These are phyloP conservation scores for Solanum hybrid DNA, from an alignment of 305 asterid species.

Conservation along the genomic window DNA sequence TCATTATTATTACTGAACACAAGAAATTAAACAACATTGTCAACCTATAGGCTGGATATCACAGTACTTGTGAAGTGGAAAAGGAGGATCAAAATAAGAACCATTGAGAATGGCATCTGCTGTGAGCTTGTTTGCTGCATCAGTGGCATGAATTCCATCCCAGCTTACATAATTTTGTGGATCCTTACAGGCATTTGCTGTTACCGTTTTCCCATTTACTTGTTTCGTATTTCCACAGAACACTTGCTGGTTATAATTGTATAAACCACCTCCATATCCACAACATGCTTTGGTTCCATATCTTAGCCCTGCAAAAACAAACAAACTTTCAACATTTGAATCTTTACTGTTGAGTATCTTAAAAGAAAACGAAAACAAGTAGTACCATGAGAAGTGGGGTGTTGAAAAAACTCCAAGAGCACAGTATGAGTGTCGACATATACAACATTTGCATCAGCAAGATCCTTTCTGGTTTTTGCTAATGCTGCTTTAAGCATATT, in stretches of 20 bases:
- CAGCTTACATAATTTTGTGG: constrained; percentile 66
- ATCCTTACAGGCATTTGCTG: constrained; percentile 48
- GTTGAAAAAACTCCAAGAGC: constrained; percentile 60
- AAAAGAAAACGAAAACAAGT: not conserved
- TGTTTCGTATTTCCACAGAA: constrained; percentile 44
- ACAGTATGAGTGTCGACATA: constrained; percentile 51
- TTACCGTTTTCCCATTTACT: constrained; percentile 35
- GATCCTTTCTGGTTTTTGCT: constrained; percentile 28
- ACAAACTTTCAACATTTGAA: not conserved
- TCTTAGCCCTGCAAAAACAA: constrained; percentile 35
- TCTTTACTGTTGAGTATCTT: not conserved
- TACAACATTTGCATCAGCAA: constrained; percentile 41
- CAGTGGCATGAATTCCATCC: constrained; percentile 81
- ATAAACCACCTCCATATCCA: constrained; percentile 63
- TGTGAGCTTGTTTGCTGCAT: constrained; percentile 64
- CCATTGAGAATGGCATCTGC: constrained; percentile 51
- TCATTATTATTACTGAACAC: not conserved
- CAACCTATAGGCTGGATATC: constrained; percentile 36
- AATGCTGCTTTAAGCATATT: constrained; percentile 41
- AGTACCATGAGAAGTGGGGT: constrained; percentile 60
- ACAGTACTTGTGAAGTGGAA: constrained; percentile 38
- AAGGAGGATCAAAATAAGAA: constrained; percentile 60
- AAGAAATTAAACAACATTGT: not conserved
- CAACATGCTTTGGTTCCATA: constrained; percentile 72
- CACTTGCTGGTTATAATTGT: constrained; percentile 45